Evolutionary conservation across 331 rosid species (phyloP).

Genomic region (Pyracantha coccinea): DNA sequence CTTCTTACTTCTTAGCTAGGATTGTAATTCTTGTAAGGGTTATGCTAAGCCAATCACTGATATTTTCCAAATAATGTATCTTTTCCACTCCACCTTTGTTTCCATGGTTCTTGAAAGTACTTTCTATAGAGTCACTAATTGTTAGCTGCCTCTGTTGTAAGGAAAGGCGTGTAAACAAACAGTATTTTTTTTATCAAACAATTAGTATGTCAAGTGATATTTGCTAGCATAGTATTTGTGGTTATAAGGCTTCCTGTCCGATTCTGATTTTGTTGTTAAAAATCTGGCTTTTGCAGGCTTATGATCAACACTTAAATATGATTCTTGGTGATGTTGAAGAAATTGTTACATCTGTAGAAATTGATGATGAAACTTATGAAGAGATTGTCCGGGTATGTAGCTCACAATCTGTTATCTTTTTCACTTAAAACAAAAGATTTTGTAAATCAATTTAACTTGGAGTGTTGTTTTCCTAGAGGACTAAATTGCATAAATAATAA

Average conservation of each 20-base stretch:
- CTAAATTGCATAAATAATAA: not conserved
- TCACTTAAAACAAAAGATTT: not conserved
- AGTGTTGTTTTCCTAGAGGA: not conserved
- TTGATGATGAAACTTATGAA: conserved; percentile 97
- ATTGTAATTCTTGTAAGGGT: not conserved
- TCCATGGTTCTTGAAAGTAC: not conserved
- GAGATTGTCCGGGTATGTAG: conserved; percentile 94
- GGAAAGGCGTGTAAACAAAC: not conserved
- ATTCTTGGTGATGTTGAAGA: conserved; percentile 99
- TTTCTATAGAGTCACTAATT: not conserved
- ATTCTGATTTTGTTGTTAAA: conserved; percentile 7
- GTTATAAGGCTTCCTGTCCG: not conserved
- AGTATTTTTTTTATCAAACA: not conserved
- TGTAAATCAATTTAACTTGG: not conserved
- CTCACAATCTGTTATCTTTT: not conserved
- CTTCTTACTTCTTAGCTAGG: not conserved
- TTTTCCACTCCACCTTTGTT: not conserved
- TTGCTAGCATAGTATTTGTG: not conserved
- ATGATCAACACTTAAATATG: conserved; percentile 99
- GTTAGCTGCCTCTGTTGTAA: not conserved
- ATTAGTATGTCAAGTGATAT: not conserved
- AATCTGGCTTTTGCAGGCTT: conserved; percentile 63
- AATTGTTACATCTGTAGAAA: conserved; percentile 85
- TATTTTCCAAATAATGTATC: not conserved
- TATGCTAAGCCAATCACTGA: not conserved